Conservation (phyloP, 2,329 filamentous ascomycete genomes). For the Ramularia collo-cygni region DNA sequence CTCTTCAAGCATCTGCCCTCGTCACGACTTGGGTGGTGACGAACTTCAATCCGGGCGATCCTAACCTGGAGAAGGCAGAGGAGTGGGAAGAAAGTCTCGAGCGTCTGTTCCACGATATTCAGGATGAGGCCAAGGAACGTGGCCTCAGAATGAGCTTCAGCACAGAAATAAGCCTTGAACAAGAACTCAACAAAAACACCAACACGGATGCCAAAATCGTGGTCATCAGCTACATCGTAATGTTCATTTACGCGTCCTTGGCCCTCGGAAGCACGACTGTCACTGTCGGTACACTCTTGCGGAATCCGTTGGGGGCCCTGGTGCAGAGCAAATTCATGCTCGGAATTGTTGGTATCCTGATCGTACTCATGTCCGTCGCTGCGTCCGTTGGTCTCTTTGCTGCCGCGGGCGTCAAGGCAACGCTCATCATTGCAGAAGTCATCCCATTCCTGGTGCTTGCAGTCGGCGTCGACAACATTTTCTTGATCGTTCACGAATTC, state of each 20-base stretch:
- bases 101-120: constrained; percentile 65
- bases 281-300: constrained; percentile 66
- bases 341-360: constrained; percentile 88
- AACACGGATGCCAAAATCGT: constrained; percentile 98
- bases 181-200: constrained; percentile 95
- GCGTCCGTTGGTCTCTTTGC: constrained; percentile 94
- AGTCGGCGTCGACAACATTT: constrained; percentile 97
- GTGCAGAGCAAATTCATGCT: constrained; percentile 97
- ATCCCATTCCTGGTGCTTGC: constrained; percentile 96
- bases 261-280: constrained; percentile 84
- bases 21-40: constrained; percentile 93
- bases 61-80: constrained; percentile 65
- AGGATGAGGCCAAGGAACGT: constrained; percentile 68
- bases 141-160: constrained; percentile 88
- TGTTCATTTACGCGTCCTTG: constrained; percentile 95
- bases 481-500: constrained; percentile 96
- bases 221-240: constrained; percentile 92
- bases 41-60: constrained; percentile 70
- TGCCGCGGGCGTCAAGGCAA: constrained; percentile 84
- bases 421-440: constrained; percentile 94
- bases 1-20: constrained; percentile 69
- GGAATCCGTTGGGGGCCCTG: constrained; percentile 74
- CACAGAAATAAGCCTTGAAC: constrained; percentile 87
- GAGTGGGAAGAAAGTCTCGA: constrained; percentile 84
- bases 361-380: constrained; percentile 95